Base-by-base conservation (phyloP, 2,329 filamentous ascomycete species). In the Chalaropsis ovoidea region DNA sequence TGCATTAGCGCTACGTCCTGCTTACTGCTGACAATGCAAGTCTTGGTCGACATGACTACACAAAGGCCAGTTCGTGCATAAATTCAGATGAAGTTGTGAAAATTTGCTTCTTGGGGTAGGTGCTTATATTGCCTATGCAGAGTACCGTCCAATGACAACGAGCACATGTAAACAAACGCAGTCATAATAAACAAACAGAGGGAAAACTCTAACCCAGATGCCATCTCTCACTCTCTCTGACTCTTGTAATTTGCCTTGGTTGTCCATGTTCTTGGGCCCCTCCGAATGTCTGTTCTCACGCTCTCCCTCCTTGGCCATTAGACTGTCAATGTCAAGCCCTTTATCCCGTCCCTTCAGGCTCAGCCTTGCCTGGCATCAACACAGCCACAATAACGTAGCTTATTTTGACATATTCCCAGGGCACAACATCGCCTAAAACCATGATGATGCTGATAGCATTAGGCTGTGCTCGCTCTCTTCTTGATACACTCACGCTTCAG, bases 1-100 rank as follows among this genome's bases (percentile, higher is more conserved):
- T 65, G 63, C 63, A 65, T 65, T 65, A 65, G 63, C 63, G 63
- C 56, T 11, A 35, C 5, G 52, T n/a, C 17, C 27, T 39, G 52
- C 13, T 19, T 58, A 39, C 31, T 58, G 13, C 27, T 35, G 47
- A 52, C 47, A 52, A 52, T 58, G 27, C 13, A 58, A 58, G 52
- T 10, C 17, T n/a, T 13, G 8, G 31, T 35, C 6, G 24, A 35
- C 27, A 47, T 3, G 43, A 47, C 43, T 31, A 17, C 52, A 58
- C 47, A 58, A 35, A 58, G 52, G 27, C 52, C 52, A 58, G 35
- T 35, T n/a, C 6, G 52, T 58, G 52, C 52, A 58, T 58, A 58
- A 58, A 58, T 39, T 58, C 24, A 2, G 52, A 58, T 11, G 27
- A 58, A 58, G 27, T 58, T 58, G 52, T 58, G 24, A 58, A 58